Evolutionary conservation across 2,329 filamentous ascomycete genomes (phyloP), one percentile per base, ranked within the genome.

Genomic region (Emergomyces orientalis): DNA sequence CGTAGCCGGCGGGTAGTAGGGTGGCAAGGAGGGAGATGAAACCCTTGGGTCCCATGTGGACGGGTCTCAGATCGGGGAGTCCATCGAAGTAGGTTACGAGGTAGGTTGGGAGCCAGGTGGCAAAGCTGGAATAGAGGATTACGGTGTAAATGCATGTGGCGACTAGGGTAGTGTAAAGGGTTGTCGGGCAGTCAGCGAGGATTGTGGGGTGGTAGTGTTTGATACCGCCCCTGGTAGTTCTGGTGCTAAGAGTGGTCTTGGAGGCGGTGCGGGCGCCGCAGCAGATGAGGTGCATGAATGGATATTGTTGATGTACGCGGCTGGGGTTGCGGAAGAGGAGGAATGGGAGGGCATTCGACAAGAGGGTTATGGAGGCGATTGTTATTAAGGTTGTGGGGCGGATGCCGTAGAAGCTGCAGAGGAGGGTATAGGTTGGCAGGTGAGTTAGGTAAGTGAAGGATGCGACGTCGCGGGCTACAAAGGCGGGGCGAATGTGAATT

Each of bases 351-450:
- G 87, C 86, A 51, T 85, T 84, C 2, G 89, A 85, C 64, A 87
- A 69, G 60, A 89, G 78, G 69, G 92, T 88, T 69, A 93, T 88
- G 41, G 77, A 73, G 59, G 91, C 81, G 43, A 85, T 85, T 47
- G 83, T 78, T 37, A 86, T 70, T 25, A 87, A 81, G 0, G 88
- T 87, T 61, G 79, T 74, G 32, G 83, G 78, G 32, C 83, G 82
- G 67, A 95, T 81, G 43, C 80, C 76, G 81, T 95, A 96, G 79
- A 95, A 96, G 60, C 86, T 86, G 37, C 81, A 81, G 34, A 96
- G 80, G 52, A 97, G 85, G 71, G 89, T 89, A 65, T 88, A 84
- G 69, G 85, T 84, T 52, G 92, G 93, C 25, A 88, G 84, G 75
- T 91, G 86, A 62, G 88, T 87, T 51, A 97, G 79, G 65, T 90